Base-by-base conservation (phyloP, 345 rosid genomes). In the Eucalyptus grandis region DNA sequence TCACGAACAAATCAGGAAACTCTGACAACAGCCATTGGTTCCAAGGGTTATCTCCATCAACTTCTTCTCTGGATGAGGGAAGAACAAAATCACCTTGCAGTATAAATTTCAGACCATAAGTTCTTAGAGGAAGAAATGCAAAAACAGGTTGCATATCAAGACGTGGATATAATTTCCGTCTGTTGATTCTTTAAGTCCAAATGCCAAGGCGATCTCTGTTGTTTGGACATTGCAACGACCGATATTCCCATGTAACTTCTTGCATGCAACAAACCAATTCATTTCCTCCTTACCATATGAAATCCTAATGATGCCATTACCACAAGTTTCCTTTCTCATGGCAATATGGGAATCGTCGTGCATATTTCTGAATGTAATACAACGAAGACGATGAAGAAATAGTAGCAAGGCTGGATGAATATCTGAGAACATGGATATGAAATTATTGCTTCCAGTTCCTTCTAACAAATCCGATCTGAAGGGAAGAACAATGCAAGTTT, bases 21-120 rank as follows among this genome's bases (percentile, higher is more conserved):
- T 95, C 94, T 46, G 97, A 93, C 93, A 97, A 87, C 90, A 98
- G 90, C 99, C 96, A 96, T 93, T 98, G 97, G 91, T 98, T 98
- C 99, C 99, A 98, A 87, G 98, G 94, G 92, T 96, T 95, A 94
- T 96, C 93, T 90, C 93, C 97, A 89, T 98, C 99, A 90, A 97
- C 99, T 92, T 98, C 99, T 93, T 98, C 99, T 92, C 99, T 95
- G 56, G 99, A 98, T 89, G 99, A 96, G n/a, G 99, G 96, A 88
- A 98, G 99, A 91, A 95, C 93, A 92, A 98, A 98, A 94, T 97
- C 99, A 60, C 98, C 99, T 93, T 98, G 99, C 85, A 98, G 93
- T 90, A 98, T 97, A 91, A 98, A 98, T 92, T 96, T 98, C 89
- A 98, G 92, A 89, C 99, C 99, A 87, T 98, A 98, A 34, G 98